phyloP scores from a whole-genome alignment of 2,329 filamentous ascomycete species.

The Stromatinia cepivora region DNA sequence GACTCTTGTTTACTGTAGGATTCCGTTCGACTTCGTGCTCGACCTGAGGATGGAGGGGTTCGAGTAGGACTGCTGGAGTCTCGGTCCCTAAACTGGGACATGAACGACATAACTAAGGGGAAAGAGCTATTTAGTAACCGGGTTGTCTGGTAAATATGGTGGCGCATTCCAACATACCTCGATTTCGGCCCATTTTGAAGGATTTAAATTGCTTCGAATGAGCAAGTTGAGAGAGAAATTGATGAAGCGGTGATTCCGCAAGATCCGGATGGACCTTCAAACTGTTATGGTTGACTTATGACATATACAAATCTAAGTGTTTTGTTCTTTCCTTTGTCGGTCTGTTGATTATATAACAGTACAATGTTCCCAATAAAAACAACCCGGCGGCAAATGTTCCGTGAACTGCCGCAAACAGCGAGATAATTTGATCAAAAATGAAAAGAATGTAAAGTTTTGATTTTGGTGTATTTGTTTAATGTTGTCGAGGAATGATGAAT shows the following conservation, averaged over 20 bases:
- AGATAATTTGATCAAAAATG: not conserved
- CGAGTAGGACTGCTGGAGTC: slow-evolving; percentile 41
- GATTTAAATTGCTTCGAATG: slow-evolving; percentile 6
- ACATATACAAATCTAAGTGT: slow-evolving; percentile 23
- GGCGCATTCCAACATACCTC: slow-evolving; percentile 37
- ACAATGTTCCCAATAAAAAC: not conserved
- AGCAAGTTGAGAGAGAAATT: slow-evolving; percentile 1
- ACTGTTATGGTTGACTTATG: slow-evolving; percentile 22
- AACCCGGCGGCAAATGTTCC: not conserved
- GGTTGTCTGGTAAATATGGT: slow-evolving; percentile 5
- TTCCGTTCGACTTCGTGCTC: slow-evolving; percentile 30
- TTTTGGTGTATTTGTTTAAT: not conserved
- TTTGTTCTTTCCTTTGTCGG: slow-evolving; percentile 14
- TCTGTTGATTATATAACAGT: not conserved
- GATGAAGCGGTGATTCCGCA: slow-evolving; percentile 28
- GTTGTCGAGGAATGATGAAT: slow-evolving; percentile 21
- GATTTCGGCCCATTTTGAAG: slow-evolving; percentile 40
- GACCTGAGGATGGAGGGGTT: slow-evolving; percentile 34
- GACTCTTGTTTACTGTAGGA: slow-evolving; percentile 28
- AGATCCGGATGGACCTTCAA: slow-evolving; percentile 29
- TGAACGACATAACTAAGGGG: slow-evolving; percentile 76
- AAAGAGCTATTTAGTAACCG: slow-evolving; percentile 18
- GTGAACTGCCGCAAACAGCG: not conserved
- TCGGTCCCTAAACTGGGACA: slow-evolving; percentile 67
- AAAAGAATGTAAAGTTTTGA: slow-evolving; percentile 18